Evolutionary conservation across 345 rosid species (phyloP), one percentile per base, ranked within the genome.

Genomic region (Pugionium dolabratum): DNA sequence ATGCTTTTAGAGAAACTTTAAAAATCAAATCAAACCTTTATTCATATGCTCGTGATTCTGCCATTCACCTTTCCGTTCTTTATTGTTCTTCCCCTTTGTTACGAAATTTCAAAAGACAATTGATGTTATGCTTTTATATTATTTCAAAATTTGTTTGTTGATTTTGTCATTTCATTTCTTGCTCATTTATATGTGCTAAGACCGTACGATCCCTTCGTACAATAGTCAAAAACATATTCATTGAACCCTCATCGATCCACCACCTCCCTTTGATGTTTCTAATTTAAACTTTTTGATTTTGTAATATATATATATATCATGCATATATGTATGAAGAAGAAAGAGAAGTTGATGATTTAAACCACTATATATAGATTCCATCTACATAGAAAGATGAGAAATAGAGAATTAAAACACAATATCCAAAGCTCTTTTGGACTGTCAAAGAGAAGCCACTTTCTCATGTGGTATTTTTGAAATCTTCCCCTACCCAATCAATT

Each of bases 351-450:
- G 67, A 66, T 73, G 37, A 66, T 65, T 65, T 59, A 37, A 36
- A 67, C 58, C 76, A 66, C 76, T 45, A 66, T 45, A 7, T 43
- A 52, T 37, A 44, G 67, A 73, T 59, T 49, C 59, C 9, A 69
- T 48, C 34, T 18, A 59, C 66, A 69, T 59, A 31, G 42, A 69
- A 69, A 40, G 66, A 59, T 31, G 59, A 58, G 62, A 62, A 39
- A 64, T 40, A 9, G 67, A 78, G 72, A 50, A 39, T 65, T 56
- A 47, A 29, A 67, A 64, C 74, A 75, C 81, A 31, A 61, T 36
- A 72, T 70, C 76, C 84, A 60, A 83, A 42, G 72, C 66, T 18
- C 81, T 74, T 78, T 82, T 64, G 58, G 72, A 64, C 73, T 72
- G 74, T 75, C 79, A 70, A 71, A 76, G 60, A 64, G 47, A 73